Percentiles rank a stretch among this genome's conserved stretches.
phyloP scores from a whole-genome alignment of 768 basidiomycete genomes.

The Phaffia tasmanica region DNA sequence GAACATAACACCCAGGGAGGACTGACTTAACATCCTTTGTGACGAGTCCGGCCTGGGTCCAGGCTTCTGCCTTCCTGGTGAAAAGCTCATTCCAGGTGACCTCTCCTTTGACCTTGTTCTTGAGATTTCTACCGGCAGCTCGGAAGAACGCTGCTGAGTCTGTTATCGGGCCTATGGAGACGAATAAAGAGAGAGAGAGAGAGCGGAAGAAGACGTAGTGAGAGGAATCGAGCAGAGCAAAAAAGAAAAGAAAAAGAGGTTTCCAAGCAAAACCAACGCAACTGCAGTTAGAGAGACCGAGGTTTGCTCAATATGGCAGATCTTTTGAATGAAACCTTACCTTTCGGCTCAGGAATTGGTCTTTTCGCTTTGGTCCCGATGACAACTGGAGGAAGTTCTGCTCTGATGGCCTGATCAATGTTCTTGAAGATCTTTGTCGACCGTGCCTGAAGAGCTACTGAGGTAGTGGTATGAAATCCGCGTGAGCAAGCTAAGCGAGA shows the following conservation, averaged over 20 bases:
- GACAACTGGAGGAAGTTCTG: neutral
- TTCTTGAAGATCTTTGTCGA: neutral
- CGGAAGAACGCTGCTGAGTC: constrained; percentile 52
- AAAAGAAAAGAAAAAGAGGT: neutral
- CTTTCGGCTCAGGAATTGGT: constrained; percentile 4
- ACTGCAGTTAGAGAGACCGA: too few relatives aligned
- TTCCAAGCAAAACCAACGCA: too few relatives aligned
- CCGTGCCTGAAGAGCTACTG: too few relatives aligned
- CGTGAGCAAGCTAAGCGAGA: too few relatives aligned
- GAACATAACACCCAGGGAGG: neutral
- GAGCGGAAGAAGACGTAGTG: neutral
- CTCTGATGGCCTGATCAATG: neutral
- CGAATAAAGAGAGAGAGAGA: neutral
- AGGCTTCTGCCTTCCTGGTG: constrained; percentile 47
- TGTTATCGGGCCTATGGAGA: constrained; percentile 7
- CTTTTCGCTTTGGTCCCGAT: neutral
- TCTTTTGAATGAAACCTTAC: neutral
- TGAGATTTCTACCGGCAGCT: constrained; percentile 58
- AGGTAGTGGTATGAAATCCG: too few relatives aligned
- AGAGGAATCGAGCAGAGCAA: neutral
- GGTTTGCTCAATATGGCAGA: neutral
- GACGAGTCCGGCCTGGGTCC: constrained; percentile 56
- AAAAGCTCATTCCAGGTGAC: constrained; percentile 60
- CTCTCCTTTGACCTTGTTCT: constrained; percentile 52
- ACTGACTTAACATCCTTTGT: constrained; percentile 62